Evolutionary conservation across 2,329 filamentous ascomycete species (phyloP).

Genomic region (Colletotrichum graminicola): DNA sequence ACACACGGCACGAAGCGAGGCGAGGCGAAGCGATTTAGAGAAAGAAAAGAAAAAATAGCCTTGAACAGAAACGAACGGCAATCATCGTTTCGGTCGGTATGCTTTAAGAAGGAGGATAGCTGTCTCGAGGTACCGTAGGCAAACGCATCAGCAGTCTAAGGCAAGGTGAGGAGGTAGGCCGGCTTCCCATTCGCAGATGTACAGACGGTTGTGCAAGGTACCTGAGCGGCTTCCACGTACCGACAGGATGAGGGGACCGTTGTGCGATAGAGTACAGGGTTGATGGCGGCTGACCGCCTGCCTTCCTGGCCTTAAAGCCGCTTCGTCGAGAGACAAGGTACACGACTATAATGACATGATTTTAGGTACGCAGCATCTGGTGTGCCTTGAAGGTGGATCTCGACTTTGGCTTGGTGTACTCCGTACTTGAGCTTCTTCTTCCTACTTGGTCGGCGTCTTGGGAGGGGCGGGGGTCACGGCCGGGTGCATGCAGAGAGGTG

Average conservation of each 20-base stretch:
- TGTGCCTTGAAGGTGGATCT: slow-evolving; percentile 1
- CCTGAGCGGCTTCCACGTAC: slow-evolving; percentile 33
- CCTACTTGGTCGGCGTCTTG: slow-evolving; percentile 8
- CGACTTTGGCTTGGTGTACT: slow-evolving; percentile 22
- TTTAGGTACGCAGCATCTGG: slow-evolving; percentile 7
- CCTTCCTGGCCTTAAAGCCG: slow-evolving; percentile 18
- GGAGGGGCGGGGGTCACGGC: slow-evolving; percentile 29
- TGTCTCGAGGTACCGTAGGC: slow-evolving; percentile 14
- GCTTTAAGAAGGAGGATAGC: no score
- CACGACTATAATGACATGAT: neutral
- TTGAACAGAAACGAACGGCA: neutral
- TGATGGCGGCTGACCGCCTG: slow-evolving; percentile 26
- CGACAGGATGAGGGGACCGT: slow-evolving; percentile 30
- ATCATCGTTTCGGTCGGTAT: slow-evolving; percentile 13
- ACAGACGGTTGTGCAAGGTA: slow-evolving; percentile 39
- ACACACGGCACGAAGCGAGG: slow-evolving; percentile 10
- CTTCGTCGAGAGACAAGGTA: slow-evolving; percentile 14
- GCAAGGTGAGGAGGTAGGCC: neutral
- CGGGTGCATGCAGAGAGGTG: slow-evolving; percentile 38
- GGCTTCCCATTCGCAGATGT: slow-evolving; percentile 22
- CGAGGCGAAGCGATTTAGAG: neutral
- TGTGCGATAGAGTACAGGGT: slow-evolving; percentile 22
- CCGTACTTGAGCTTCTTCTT: neutral
- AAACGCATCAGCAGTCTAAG: slow-evolving; percentile 20
- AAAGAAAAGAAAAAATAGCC: neutral